Evolutionary conservation across 2,329 filamentous ascomycete genomes (phyloP).

Genomic region (Microdochium nivale): DNA sequence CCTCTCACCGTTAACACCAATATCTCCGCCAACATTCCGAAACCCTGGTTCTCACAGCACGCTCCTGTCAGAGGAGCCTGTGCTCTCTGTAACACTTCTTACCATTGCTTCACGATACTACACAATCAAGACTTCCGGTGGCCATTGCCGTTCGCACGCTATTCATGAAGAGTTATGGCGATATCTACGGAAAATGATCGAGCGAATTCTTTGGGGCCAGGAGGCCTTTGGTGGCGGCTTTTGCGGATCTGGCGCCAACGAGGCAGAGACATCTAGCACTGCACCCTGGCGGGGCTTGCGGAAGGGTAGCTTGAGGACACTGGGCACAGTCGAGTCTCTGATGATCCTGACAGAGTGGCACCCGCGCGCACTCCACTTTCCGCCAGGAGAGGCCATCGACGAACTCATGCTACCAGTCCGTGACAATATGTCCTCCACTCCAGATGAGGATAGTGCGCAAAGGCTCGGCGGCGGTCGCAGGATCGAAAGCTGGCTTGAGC

Average conservation of each 20-base stretch:
- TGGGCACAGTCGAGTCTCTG: constrained; percentile 90
- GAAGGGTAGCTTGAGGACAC: constrained; percentile 73
- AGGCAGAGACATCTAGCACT: constrained; percentile 56
- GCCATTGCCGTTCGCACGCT: constrained; percentile 74
- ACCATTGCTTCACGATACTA: constrained; percentile 87
- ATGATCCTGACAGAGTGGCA: constrained; percentile 97
- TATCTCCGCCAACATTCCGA: constrained; percentile 84
- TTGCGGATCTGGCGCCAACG: constrained; percentile 61
- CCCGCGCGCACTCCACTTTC: constrained; percentile 88
- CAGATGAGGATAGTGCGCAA: constrained; percentile 26
- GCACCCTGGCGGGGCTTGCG: constrained; percentile 62
- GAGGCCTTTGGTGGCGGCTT: constrained; percentile 90
- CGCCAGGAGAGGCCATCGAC: constrained; percentile 66
- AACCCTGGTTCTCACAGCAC: constrained; percentile 71
- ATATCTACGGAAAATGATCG: constrained; percentile 90
- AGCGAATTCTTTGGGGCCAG: constrained; percentile 89
- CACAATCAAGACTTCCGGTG: constrained; percentile 69
- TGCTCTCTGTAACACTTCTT: constrained; percentile 82
- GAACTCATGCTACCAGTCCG: constrained; percentile 58
- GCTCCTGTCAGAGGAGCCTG: constrained; percentile 82
- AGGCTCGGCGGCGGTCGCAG: constrained; percentile 53
- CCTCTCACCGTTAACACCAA: constrained; percentile 84
- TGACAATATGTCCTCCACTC: constrained; percentile 25
- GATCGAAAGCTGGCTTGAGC: constrained; percentile 94
- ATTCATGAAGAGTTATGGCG: constrained; percentile 96